Conservation (phyloP, 2,329 filamentous ascomycete genomes). For the Trichoderma sp. region DNA sequence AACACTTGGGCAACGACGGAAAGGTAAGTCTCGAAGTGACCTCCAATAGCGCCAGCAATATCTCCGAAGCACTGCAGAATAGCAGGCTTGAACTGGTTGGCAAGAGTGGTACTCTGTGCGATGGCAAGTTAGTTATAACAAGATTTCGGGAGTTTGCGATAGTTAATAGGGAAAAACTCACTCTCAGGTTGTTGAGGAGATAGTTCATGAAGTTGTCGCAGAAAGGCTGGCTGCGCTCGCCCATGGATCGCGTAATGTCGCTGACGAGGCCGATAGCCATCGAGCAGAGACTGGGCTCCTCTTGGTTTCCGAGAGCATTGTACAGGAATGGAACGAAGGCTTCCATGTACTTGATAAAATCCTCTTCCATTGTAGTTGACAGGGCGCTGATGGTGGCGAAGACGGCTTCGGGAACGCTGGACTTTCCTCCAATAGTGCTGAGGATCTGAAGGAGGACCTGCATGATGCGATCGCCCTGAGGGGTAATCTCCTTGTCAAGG, state of each 20-base stretch:
- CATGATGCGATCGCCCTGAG: slow-evolving; percentile 94
- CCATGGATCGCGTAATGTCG: slow-evolving; percentile 89
- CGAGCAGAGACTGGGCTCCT: slow-evolving; percentile 88
- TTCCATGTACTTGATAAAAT: slow-evolving; percentile 97
- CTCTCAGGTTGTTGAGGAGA: slow-evolving; percentile 83
- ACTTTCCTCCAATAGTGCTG: slow-evolving; percentile 73
- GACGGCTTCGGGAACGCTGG: slow-evolving; percentile 88
- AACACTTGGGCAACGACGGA: slow-evolving; percentile 89
- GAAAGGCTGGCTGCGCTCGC: slow-evolving; percentile 86
- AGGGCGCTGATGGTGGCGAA: slow-evolving; percentile 92
- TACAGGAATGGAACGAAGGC: slow-evolving; percentile 89
- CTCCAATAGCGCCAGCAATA: slow-evolving; percentile 90
- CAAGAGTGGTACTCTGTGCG: slow-evolving; percentile 69
- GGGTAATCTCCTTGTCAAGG: slow-evolving; percentile 84
- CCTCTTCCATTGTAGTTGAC: slow-evolving; percentile 84
- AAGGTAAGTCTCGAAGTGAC: slow-evolving; percentile 89
- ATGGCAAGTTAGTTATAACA: not conserved
- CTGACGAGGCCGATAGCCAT: slow-evolving; percentile 98
- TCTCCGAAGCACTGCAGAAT: slow-evolving; percentile 98
- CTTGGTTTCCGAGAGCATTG: slow-evolving; percentile 91
- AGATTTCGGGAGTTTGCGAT: too few species aligned
- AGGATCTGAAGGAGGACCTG: slow-evolving; percentile 79
- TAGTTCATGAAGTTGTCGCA: slow-evolving; percentile 99
- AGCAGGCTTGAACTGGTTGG: slow-evolving; percentile 96
- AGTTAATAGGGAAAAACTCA: slow-evolving; percentile 47